These are phyloP conservation scores for Lactifluus piperatus DNA, from an alignment of 768 basidiomycete species.

Conservation along the genomic window DNA sequence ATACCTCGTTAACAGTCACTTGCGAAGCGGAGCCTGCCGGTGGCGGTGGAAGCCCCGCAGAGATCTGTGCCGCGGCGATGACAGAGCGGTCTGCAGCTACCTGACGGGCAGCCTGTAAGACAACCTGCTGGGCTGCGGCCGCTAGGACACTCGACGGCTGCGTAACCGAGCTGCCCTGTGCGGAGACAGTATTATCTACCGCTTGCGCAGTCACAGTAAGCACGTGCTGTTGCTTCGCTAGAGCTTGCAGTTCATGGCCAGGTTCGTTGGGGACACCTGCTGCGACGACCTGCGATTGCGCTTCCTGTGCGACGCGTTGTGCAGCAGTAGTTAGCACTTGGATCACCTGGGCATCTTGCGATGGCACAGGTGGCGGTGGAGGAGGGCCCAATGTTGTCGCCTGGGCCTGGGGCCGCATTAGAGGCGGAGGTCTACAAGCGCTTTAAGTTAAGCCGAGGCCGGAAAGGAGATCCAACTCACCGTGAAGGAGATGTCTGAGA, in stretches of 20 bases:
- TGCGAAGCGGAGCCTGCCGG: conserved; percentile 28
- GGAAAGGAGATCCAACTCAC: conserved; percentile 22
- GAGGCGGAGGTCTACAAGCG: conserved; percentile 3
- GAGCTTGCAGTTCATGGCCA: conserved; percentile 47
- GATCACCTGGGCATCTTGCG: conserved; percentile 62
- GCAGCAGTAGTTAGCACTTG: conserved; percentile 70
- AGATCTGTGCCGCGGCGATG: conserved; percentile 34
- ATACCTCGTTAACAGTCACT: conserved; percentile 49
- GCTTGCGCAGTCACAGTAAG: conserved; percentile 65
- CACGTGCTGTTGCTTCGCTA: conserved; percentile 77
- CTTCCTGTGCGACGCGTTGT: conserved; percentile 68
- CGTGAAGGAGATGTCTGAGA: conserved; percentile 28
- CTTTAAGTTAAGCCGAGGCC: not conserved
- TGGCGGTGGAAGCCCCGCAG: conserved; percentile 31
- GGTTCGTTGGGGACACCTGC: conserved; percentile 37
- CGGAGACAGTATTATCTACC: conserved; percentile 56
- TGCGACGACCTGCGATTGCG: conserved; percentile 56
- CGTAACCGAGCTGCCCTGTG: conserved; percentile 34
- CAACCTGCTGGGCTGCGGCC: conserved; percentile 73
- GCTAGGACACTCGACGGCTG: conserved; percentile 50
- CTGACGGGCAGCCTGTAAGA: conserved; percentile 63
- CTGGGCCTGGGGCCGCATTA: conserved; percentile 29
- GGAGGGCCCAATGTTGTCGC: conserved; percentile 24
- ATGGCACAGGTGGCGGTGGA: conserved; percentile 28
- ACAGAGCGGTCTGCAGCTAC: conserved; percentile 44